phyloP scores from a whole-genome alignment of 495 filamentous ascomycete genomes.

The Daldinia bambusicola region DNA sequence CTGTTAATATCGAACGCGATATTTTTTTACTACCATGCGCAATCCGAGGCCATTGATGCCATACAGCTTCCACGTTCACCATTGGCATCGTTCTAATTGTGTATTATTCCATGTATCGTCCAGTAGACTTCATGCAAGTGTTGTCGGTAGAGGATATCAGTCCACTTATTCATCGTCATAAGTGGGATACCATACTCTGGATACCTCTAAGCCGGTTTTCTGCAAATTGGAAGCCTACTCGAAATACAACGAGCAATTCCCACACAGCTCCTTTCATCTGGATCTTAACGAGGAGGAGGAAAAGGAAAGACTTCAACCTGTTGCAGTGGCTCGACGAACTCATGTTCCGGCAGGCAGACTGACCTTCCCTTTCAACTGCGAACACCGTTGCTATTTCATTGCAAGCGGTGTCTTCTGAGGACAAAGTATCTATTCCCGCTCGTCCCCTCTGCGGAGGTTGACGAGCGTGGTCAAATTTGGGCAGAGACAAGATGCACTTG shows the following conservation, averaged over 20 bases:
- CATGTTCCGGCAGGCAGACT: slow-evolving; percentile 32
- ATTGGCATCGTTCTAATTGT: slow-evolving; percentile 26
- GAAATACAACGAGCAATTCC: slow-evolving; percentile 27
- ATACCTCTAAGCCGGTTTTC: slow-evolving; percentile 17
- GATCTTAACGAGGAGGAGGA: slow-evolving; percentile 35
- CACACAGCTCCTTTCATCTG: slow-evolving; percentile 24
- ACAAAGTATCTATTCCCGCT: slow-evolving; percentile 52
- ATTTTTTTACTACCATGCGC: slow-evolving; percentile 38
- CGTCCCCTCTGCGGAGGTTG: slow-evolving; percentile 72
- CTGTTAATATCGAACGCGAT: slow-evolving; percentile 15
- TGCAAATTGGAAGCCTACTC: slow-evolving; percentile 22
- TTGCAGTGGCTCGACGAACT: slow-evolving; percentile 12
- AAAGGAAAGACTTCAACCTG: slow-evolving; percentile 22
- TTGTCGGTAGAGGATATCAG: slow-evolving; percentile 36
- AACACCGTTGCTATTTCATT: slow-evolving; percentile 19
- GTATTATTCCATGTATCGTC: slow-evolving; percentile 46
- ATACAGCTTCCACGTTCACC: slow-evolving; percentile 10
- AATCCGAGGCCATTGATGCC: slow-evolving; percentile 32
- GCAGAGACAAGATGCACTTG: slow-evolving; percentile 57
- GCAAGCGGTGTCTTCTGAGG: slow-evolving; percentile 34
- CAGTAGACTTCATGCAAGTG: slow-evolving; percentile 34
- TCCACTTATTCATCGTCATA: slow-evolving; percentile 34
- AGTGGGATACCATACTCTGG: slow-evolving; percentile 25
- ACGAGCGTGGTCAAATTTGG: slow-evolving; percentile 59
- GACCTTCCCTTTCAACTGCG: slow-evolving; percentile 11